Conservation (phyloP, 306 rosid species). For the Malus orientalis region DNA sequence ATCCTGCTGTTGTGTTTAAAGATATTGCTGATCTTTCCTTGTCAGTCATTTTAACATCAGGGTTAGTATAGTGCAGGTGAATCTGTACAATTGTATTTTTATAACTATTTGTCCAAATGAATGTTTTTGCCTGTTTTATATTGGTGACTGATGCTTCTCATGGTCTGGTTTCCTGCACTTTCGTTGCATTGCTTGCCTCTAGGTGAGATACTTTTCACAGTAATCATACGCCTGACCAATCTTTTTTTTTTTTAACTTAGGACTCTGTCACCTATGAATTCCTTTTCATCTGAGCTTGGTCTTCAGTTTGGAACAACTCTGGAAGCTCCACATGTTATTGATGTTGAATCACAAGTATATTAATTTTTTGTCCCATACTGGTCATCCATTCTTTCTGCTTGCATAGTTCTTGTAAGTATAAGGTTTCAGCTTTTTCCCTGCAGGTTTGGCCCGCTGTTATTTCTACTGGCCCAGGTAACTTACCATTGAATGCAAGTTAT, state of each 20-base stretch:
- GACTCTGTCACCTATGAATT: slow-evolving; percentile 86
- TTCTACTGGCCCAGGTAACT: slow-evolving; percentile 71
- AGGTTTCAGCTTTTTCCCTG: slow-evolving; percentile 22
- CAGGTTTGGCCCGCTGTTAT: slow-evolving; percentile 92
- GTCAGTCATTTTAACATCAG: slow-evolving; percentile 86
- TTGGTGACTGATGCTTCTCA: neutral
- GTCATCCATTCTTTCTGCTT: slow-evolving; percentile 17
- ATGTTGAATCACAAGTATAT: slow-evolving; percentile 69
- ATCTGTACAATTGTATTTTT: too few species aligned
- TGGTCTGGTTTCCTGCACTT: neutral
- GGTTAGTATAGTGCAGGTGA: slow-evolving; percentile 43
- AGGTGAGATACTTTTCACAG: neutral
- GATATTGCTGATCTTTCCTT: slow-evolving; percentile 81
- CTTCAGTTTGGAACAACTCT: slow-evolving; percentile 74
- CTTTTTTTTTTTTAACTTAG: slow-evolving; percentile 41
- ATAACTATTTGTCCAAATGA: too few species aligned
- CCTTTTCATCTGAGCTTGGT: slow-evolving; percentile 95
- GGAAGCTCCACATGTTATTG: slow-evolving; percentile 95
- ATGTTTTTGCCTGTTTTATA: neutral
- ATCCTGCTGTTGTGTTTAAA: slow-evolving; percentile 89
- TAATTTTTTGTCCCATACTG: slow-evolving; percentile 10
- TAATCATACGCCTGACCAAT: neutral
- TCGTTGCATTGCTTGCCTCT: neutral
- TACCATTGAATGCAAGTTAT: slow-evolving; percentile 83
- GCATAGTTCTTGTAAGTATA: slow-evolving; percentile 19